A percentile compares a stretch with the other conserved stretches of the same genome.
Conservation (phyloP, 208 protist species). For the Acanthamoeba sp. region DNA sequence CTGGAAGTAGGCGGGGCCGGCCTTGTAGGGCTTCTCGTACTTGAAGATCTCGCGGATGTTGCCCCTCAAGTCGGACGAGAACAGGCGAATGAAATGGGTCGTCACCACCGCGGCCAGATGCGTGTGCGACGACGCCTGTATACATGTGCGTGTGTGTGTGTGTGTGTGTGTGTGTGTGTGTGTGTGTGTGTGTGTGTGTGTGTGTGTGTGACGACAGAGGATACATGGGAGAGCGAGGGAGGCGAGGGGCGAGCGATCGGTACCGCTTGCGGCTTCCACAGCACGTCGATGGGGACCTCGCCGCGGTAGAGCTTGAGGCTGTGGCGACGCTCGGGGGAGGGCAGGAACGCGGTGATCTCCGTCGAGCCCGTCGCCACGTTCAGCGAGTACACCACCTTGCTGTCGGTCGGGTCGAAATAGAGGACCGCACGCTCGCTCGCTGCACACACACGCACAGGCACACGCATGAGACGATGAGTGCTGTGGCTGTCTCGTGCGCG, state of each 20-base stretch:
- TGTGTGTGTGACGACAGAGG: background rate
- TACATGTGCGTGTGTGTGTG: background rate
- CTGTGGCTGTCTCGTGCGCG: background rate
- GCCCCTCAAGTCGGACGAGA: slow-evolving; percentile 2
- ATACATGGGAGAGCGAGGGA: background rate
- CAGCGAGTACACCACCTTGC: slow-evolving; percentile 50
- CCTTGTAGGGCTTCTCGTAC: slow-evolving; percentile 38
- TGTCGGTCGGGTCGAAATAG: slow-evolving; percentile 14
- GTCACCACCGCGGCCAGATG: slow-evolving; percentile 54
- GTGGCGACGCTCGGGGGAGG: slow-evolving; percentile 13
- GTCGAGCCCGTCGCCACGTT: slow-evolving; percentile 39
- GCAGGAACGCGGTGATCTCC: slow-evolving; percentile 18
- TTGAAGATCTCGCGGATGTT: slow-evolving; percentile 37
- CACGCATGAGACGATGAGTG: no score
- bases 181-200: no score
- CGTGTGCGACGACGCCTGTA: background rate
- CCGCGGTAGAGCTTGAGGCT: background rate
- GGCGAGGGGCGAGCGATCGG: background rate
- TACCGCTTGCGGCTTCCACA: slow-evolving; percentile 62
- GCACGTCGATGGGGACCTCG: slow-evolving; percentile 29
- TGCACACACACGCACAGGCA: background rate
- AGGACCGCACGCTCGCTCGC: slow-evolving; percentile 33
- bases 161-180: no score
- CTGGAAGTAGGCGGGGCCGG: slow-evolving; percentile 4
- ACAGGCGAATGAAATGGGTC: slow-evolving; percentile 41